Conservation (phyloP, 1,284 basidiomycete genomes). For the Paramarasmius palmivorus region DNA sequence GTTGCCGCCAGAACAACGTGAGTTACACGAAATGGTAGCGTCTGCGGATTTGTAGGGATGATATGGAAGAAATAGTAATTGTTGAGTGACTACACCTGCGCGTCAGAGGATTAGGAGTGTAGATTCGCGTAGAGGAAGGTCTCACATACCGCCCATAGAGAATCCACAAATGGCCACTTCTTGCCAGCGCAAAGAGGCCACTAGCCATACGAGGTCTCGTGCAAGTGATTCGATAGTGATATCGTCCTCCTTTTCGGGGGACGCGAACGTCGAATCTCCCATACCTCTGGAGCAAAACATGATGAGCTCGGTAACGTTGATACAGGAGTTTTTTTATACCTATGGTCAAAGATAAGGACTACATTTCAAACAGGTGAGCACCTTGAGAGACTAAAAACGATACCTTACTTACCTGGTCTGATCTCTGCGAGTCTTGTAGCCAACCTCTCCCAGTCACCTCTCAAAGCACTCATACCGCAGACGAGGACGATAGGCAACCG, state of each 20-base stretch:
- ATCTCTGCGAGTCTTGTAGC: constrained; percentile 21
- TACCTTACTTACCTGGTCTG: constrained; percentile 25
- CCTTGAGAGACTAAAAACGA: background rate
- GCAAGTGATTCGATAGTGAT: constrained; percentile 7
- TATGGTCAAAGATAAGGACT: constrained; percentile 14
- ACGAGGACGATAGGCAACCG: constrained; percentile 28
- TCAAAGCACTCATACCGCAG: constrained; percentile 27
- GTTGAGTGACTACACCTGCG: constrained; percentile 5
- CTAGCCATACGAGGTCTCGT: background rate
- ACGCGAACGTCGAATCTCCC: constrained; percentile 4
- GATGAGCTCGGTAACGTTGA: background rate
- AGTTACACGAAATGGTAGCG: constrained; percentile 4
- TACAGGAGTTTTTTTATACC: constrained; percentile 2
- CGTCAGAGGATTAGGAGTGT: background rate
- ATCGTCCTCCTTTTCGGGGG: background rate
- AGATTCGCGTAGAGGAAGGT: background rate
- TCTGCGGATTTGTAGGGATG: background rate
- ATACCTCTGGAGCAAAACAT: background rate
- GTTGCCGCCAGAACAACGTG: constrained; percentile 4
- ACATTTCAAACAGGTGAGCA: background rate
- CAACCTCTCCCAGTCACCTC: constrained; percentile 32
- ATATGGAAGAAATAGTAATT: constrained; percentile 6
- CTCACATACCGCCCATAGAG: constrained; percentile 2
- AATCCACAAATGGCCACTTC: constrained; percentile 5
- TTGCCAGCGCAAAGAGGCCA: constrained; percentile 1